Percentiles rank a stretch among this genome's conserved stretches.
Evolutionary conservation across 179 eudicot species (phyloP).

Genomic region (Silene noctiflora): DNA sequence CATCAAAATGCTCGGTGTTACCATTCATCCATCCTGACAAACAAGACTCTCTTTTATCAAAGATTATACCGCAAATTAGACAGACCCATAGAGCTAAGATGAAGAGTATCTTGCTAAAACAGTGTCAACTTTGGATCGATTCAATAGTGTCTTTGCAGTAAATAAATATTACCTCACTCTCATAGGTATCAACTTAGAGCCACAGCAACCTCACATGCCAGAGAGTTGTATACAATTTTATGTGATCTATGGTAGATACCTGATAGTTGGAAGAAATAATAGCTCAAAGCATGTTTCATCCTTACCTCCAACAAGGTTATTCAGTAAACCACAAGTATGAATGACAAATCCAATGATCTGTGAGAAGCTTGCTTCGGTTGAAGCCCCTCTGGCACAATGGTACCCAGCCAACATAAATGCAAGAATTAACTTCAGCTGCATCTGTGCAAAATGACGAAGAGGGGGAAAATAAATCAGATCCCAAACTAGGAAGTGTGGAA

Average conservation of each 20-base stretch:
- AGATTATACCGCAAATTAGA: background rate
- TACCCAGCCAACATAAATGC: conserved; percentile 62
- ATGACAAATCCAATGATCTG: conserved; percentile 51
- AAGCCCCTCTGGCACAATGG: conserved; percentile 62
- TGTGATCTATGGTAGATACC: conserved; percentile 4
- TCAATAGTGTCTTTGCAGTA: too few species aligned
- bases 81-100: too few species aligned
- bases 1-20: conserved; percentile 3
- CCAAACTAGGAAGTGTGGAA: background rate
- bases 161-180: too few species aligned
- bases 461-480: background rate
- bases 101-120: too few species aligned
- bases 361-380: conserved; percentile 58
- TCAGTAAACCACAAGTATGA: conserved; percentile 39
- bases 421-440: conserved; percentile 50
- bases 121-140: too few species aligned
- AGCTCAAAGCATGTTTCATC: background rate
- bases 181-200: background rate
- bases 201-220: background rate
- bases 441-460: conserved; percentile 45
- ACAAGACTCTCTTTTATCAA: background rate
- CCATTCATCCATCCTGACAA: background rate
- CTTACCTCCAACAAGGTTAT: conserved; percentile 55
- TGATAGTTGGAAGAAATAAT: conserved; percentile 1
- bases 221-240: background rate